Base-by-base conservation (phyloP, 768 basidiomycete genomes). In the Leucosporidium yakuticum region DNA sequence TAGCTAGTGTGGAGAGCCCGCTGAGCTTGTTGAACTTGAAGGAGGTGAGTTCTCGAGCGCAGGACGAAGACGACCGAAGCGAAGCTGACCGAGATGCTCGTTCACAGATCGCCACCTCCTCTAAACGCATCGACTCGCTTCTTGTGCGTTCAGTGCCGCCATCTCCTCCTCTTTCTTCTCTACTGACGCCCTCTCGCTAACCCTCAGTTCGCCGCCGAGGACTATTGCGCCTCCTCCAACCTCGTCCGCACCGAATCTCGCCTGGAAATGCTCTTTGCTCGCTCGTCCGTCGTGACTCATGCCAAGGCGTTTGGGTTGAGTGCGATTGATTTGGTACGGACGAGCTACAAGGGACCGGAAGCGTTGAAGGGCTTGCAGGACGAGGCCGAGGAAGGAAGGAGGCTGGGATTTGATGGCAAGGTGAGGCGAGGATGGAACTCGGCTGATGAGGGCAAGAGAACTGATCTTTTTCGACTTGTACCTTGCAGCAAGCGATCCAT, bases 341-440 rank as follows among this genome's bases (percentile, higher is more conserved):
- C 63, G 20, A 47, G 91, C 89, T 90, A 94, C 14, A 86, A 93
- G 47, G 87, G 93, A 75, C 94, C 92, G 79, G 88, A 87, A 74
- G 86, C 93, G 75, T 74, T 80, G 15, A 81, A 83, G 21, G 84
- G 84, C 67, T 80, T 96, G 36, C 78, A 80, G 70, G 85, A 88
- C 1, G 94, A 96, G 77, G 88, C 87, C 60, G 77, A 82, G 58
- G 92, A 96, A 72, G 94, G 90, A 1, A 79, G 88, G 57, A 80
- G 85, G 64, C 79, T 96, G 20, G 94, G 94, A 0, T 97, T 92
- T 75, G 88, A 87, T n/a, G 94, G 92, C 55, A 96, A 96, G 84
- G 91, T 86, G 58, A 25, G 65, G 69, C 32, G 47, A 34, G 27
- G 32, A 44, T 34, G 23, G 15, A 9, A 8, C 9, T 27, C 4